Evolutionary conservation across 371 early-diverging fungal species (phyloP), one percentile per base, ranked within the genome.

Genomic region (Mortierella sp.): DNA sequence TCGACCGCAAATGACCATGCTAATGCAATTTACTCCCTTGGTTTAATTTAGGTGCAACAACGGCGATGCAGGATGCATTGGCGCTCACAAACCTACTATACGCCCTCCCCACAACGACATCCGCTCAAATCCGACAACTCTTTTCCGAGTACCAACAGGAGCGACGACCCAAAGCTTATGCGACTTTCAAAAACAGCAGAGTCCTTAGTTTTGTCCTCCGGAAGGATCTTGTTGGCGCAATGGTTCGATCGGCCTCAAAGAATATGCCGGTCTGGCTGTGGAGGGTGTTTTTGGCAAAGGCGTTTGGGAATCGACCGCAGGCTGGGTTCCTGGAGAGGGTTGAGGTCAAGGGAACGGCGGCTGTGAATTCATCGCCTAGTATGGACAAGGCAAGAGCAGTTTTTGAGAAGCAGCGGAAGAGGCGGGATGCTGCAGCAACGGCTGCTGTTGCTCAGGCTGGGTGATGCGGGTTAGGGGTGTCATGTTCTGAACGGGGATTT

Each of bases 31-130:
- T 16, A 37, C 26, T 19, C 26, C 26, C 10, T 10, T 11, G 26
- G 11, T 24, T 40, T 50, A 24, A 34, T 11, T 9, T 44, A 28
- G 75, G 75, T 24, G 75, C 75, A 16, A 19, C 19, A 13, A 28
- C 31, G 2, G 75, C 75, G 3, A 74, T 64, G 11, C 75, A 74
- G 2, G 75, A 74, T 31, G 75, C 67, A 21, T 19, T 74, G 5
- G 64, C 64, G 1, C 67, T 74, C 21, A 10, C 75, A 19, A 74
- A 74, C 67, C 24, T 37, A 8, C 46, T 64, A 21, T 67, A 67
- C 40, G 40, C 67, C 10, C 24, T 67, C 1, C 37, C 67, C 43
- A 37, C 37, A 10, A 67, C 37, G 19, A 40, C 37, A 37, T 0
- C 67, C 37, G 11, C 43, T 24, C 21, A 67, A 16, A 67, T 67